Percentiles rank a stretch among this genome's conserved stretches.
Evolutionary conservation across 768 basidiomycete genomes (phyloP).

Genomic region (Pilatotrama ljubarskyi): DNA sequence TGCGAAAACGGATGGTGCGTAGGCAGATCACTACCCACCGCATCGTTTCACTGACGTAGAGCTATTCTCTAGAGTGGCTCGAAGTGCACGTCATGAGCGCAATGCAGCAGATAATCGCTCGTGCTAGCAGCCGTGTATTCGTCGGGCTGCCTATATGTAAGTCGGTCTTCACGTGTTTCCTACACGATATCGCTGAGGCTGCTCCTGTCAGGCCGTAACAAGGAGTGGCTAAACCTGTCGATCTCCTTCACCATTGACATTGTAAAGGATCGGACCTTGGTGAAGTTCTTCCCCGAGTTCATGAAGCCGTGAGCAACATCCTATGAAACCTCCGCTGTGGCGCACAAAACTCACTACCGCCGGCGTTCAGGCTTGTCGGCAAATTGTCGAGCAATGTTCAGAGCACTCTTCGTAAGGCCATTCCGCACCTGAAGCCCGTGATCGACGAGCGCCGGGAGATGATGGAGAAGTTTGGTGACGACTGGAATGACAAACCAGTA

Average conservation of each 20-base stretch:
- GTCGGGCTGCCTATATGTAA: conserved; percentile 37
- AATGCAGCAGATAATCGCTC: conserved; percentile 30
- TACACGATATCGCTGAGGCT: background rate
- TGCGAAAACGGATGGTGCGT: conserved; percentile 15
- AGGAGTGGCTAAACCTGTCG: conserved; percentile 32
- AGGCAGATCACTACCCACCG: background rate
- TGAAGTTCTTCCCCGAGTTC: conserved; percentile 36
- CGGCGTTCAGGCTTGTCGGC: conserved; percentile 15
- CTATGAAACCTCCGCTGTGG: background rate
- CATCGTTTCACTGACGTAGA: background rate
- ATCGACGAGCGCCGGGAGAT: conserved; percentile 26
- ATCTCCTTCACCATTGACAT: conserved; percentile 37
- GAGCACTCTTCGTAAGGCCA: conserved; percentile 8
- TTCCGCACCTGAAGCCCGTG: conserved; percentile 18
- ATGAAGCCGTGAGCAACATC: conserved; percentile 33
- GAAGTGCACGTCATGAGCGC: conserved; percentile 22
- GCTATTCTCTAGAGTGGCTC: conserved; percentile 30
- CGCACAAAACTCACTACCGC: background rate
- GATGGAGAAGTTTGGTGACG: conserved; percentile 21
- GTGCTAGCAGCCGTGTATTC: conserved; percentile 35
- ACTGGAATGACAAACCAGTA: conserved; percentile 30
- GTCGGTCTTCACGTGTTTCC: background rate
- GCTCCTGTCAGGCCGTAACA: conserved; percentile 30
- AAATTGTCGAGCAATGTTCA: conserved; percentile 18
- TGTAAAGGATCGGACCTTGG: conserved; percentile 25